Evolutionary conservation across 2,329 filamentous ascomycete genomes (phyloP).

Genomic region (Westerdykella ornata): DNA sequence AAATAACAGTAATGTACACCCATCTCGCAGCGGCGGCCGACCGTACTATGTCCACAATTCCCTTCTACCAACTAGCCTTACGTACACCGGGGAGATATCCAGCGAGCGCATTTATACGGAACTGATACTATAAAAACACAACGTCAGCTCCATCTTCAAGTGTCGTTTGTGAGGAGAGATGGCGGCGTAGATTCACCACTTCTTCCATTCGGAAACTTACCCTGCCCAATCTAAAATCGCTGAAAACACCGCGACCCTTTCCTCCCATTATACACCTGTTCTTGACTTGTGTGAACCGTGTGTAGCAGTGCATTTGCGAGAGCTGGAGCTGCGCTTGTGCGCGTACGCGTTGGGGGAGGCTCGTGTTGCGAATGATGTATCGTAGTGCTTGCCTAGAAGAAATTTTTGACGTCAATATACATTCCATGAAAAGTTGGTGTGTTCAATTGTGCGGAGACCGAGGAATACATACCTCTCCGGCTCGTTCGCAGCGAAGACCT

Average conservation of each 20-base stretch:
- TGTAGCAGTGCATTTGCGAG: slow-evolving; percentile 93
- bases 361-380: slow-evolving; percentile 91
- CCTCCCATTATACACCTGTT: slow-evolving; percentile 91
- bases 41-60: background rate
- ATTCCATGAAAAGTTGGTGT: background rate
- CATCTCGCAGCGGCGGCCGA: background rate
- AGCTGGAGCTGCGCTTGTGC: slow-evolving; percentile 91
- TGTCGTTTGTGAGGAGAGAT: background rate
- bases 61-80: slow-evolving; percentile 84
- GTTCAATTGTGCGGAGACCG: background rate
- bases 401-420: background rate
- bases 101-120: slow-evolving; percentile 78
- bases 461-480: slow-evolving; percentile 65
- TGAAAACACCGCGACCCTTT: slow-evolving; percentile 81
- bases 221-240: slow-evolving; percentile 85
- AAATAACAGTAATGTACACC: slow-evolving; percentile 19
- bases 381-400: slow-evolving; percentile 62
- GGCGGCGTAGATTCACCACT: background rate
- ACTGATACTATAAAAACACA: slow-evolving; percentile 65
- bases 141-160: slow-evolving; percentile 6
- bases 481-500: slow-evolving; percentile 81
- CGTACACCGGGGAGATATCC: slow-evolving; percentile 86
- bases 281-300: slow-evolving; percentile 83
- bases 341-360: slow-evolving; percentile 71
- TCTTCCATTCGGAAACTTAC: slow-evolving; percentile 48